These are phyloP conservation scores for Kalanchoe fedtschenkoi DNA, from an alignment of 164 flowering plant genomes.

Conservation along the genomic window DNA sequence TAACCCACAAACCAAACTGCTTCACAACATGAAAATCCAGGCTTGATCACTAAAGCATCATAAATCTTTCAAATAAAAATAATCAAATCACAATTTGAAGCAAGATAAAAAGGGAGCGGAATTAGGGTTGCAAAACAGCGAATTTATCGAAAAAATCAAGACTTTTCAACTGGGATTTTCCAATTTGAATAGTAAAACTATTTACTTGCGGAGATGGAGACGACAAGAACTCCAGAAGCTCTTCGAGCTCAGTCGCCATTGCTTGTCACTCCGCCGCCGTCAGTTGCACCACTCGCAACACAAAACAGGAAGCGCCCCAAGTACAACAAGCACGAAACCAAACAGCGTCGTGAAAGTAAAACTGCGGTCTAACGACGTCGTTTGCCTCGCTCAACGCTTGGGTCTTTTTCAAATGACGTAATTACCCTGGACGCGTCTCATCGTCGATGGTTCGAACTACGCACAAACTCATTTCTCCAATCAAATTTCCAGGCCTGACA, in stretches of 20 bases:
- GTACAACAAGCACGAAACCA: too few relatives aligned
- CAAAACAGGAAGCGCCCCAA: too few relatives aligned
- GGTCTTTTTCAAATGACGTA: too few relatives aligned
- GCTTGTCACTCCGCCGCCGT: neutral
- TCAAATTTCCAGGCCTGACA: too few relatives aligned
- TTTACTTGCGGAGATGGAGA: slow-evolving; percentile 76
- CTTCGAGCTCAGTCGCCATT: slow-evolving; percentile 88
- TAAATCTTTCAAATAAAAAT: neutral
- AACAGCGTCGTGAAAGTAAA: too few relatives aligned
- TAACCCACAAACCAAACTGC: neutral
- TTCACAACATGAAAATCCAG: neutral
- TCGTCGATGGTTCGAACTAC: too few relatives aligned
- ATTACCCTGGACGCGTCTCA: too few relatives aligned
- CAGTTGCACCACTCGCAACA: neutral
- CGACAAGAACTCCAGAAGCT: slow-evolving; percentile 59
- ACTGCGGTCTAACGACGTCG: too few relatives aligned
- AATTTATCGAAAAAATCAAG: too few relatives aligned
- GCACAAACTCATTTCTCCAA: too few relatives aligned
- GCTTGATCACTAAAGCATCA: neutral
- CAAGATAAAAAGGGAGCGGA: neutral
- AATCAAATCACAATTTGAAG: neutral
- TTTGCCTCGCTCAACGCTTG: too few relatives aligned
- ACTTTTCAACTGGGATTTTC: neutral
- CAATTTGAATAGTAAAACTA: neutral
- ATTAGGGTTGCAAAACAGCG: neutral